Evolutionary conservation across 768 basidiomycete genomes (phyloP), one percentile per base, ranked within the genome.

Genomic region (Daedalea quercina): DNA sequence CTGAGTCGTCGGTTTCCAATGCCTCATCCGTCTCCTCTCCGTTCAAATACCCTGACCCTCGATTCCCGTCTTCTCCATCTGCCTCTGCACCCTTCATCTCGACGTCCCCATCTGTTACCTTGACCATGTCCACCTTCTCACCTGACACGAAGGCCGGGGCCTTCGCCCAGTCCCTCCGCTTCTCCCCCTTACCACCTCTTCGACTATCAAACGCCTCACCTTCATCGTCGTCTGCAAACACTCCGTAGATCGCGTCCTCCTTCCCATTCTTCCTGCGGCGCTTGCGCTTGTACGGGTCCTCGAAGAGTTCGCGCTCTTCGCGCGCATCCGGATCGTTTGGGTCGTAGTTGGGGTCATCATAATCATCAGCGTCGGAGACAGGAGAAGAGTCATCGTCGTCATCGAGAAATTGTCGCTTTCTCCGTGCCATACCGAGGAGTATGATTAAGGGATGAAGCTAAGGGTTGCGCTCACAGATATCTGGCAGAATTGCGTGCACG

Each of bases 181-280:
- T 77, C 41, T 64, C 55, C 28, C 35, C 56, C 51, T 63, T 64
- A 37, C 54, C 59, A 47, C 57, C 60, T 20, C 61, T 60, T 28
- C 55, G 57, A 19, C 54, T 58, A 19, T 56, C 64, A 44, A 61
- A 61, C 12, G 59, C 67, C 48, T 85, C 86, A 20, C 84, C 79
- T 47, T 85, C 87, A 57, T 82, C 85, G 50, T 87, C 81, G 3
- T 82, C 80, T 1, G 72, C 86, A 67, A 88, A 90, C 0, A 87
- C 71, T 3, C 89, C 90, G 60, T 90, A 89, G n/a, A 82, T 67
- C 1, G 82, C 82, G 54, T 85, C 84, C 51, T 92, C 87, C 63
- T 84, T 85, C 23, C 74, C 81, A 52, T 80, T 75, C 66, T 69
- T 81, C 55, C 82, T 74, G 55, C 82, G 76, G 51, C 82, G 78